Conservation (phyloP, 2,329 filamentous ascomycete genomes). For the Xylariaceae sp. region DNA sequence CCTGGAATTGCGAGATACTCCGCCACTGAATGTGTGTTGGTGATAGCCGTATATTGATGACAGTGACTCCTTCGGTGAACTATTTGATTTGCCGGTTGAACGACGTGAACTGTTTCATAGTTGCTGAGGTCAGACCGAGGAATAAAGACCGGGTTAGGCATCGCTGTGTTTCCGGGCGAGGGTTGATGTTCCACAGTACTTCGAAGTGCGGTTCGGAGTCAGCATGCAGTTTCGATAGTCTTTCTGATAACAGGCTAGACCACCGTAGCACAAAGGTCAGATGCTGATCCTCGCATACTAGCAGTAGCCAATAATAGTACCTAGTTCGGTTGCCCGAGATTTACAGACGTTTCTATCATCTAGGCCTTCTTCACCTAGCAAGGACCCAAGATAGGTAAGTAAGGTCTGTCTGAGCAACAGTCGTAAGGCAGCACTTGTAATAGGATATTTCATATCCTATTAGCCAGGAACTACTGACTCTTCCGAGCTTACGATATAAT, state of each 20-base stretch:
- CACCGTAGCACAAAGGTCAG: neutral
- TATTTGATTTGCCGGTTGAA: neutral
- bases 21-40: neutral
- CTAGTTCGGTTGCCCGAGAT: neutral
- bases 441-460: too few species aligned
- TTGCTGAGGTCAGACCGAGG: neutral
- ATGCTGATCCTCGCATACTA: neutral
- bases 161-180: neutral
- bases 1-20: neutral
- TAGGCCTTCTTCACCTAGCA: too few species aligned
- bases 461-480: too few species aligned
- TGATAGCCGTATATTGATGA: neutral
- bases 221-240: neutral
- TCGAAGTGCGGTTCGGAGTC: slow-evolving; percentile 2
- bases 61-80: neutral
- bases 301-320: neutral
- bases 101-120: neutral
- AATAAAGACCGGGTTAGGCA: neutral
- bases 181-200: neutral
- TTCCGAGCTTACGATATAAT: too few species aligned
- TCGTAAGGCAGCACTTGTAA: too few species aligned
- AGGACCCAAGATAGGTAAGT: too few species aligned
- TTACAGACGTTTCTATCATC: neutral
- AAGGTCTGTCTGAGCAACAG: too few species aligned
- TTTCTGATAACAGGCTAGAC: slow-evolving; percentile 2